Evolutionary conservation across 306 rosid genomes (phyloP), one percentile per base, ranked within the genome.

Genomic region (Corylus heterophylla): DNA sequence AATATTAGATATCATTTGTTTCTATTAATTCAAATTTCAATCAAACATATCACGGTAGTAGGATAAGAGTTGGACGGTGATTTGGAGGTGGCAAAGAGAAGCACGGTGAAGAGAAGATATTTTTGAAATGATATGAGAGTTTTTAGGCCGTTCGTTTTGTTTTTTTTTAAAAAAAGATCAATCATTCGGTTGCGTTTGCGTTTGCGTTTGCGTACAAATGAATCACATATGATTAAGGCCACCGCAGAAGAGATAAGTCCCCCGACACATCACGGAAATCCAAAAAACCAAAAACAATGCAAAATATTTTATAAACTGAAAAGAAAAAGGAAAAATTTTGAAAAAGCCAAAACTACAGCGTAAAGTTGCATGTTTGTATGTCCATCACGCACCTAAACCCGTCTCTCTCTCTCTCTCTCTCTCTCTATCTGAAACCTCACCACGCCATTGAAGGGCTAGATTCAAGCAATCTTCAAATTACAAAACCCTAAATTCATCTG

Each of bases 401-500:
- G 82, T 56, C 69, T 62, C 12, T 56, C 63, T 48, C 75, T 45
- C 81, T 66, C 74, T 68, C 17, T 54, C 6, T 59, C 4, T 80
- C 75, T 74, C n/a, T 73, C 35, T 78, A 56, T 58, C 51, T 56
- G 59, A 63, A 70, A 48, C 75, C 59, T 72, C 71, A 20, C 73
- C 37, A 29, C 85, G 76, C 88, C 85, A 84, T 87, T 75, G 87
- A 75, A 81, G 83, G 82, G 64, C 73, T 35, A 16, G 51, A 80
- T 71, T 74, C 49, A 85, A 79, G 82, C 87, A 81, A 74, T 51
- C 71, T 17, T n/a, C 22, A 48, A 12, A 56, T 77, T 78, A 14
- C 82, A 54, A 37, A 78, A 14, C 73, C 81, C 78, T 64, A 66
- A 63, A 78, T 73, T 73, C 72, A 39, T 69, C 72, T 54, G 71